These are phyloP conservation scores for Lizanozyma gosingica DNA, from an alignment of 1,139 yeast species.

Conservation along the genomic window DNA sequence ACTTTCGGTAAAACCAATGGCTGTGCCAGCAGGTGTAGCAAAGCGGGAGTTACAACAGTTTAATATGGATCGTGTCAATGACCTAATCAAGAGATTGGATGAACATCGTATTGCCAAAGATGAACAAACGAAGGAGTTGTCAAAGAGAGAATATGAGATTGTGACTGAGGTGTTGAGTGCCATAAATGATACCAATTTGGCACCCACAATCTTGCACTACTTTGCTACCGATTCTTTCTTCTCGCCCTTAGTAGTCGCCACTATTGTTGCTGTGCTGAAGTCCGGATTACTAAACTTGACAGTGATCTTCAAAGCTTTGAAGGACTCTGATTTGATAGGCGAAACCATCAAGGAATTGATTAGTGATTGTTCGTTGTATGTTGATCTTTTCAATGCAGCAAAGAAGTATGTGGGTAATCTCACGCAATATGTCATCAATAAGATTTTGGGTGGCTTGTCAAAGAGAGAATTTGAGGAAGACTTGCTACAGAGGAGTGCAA, in stretches of 20 bases:
- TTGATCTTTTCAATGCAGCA: constrained; percentile 26
- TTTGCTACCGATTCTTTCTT: constrained; percentile 26
- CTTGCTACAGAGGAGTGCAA: neutral
- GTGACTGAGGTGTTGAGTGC: constrained; percentile 36
- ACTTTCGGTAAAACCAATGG: neutral
- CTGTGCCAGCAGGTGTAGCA: neutral
- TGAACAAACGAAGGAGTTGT: neutral
- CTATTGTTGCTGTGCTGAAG: constrained; percentile 23
- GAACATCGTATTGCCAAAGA: neutral
- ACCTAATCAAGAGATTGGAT: neutral
- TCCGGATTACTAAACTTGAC: constrained; percentile 25
- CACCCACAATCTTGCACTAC: constrained; percentile 29
- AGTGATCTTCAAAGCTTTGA: constrained; percentile 29
- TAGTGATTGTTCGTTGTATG: constrained; percentile 34
- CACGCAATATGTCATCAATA: constrained; percentile 21
- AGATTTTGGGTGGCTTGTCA: constrained; percentile 14
- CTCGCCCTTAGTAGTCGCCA: constrained; percentile 26
- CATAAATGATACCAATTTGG: constrained; percentile 29
- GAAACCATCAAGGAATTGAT: constrained; percentile 30
- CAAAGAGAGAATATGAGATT: constrained; percentile 19
- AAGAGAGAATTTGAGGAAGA: constrained; percentile 12
- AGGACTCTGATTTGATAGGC: constrained; percentile 28
- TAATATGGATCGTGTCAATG: neutral
- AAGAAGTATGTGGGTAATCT: constrained; percentile 16
- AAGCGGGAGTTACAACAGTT: neutral